A percentile compares a stretch with the other conserved stretches of the same genome.
Conservation (phyloP, 805 yeast genomes). For the Ogataea methanolica region DNA sequence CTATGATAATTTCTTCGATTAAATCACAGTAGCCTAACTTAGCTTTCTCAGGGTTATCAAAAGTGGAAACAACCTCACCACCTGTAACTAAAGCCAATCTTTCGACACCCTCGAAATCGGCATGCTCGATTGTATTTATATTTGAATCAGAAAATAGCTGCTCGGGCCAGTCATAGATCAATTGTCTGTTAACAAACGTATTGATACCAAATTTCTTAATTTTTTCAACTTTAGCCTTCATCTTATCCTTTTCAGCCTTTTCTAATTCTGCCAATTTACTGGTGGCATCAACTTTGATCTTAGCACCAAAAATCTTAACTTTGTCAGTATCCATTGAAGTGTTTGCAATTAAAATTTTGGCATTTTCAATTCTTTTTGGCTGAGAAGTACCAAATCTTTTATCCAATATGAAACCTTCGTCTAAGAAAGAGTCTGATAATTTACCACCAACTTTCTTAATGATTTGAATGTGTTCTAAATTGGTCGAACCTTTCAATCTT, state of each 20-base stretch:
- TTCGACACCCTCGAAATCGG: constrained; percentile 97
- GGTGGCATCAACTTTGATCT: constrained; percentile 93
- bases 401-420: constrained; percentile 91
- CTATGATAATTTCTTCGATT: constrained; percentile 89
- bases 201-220: constrained; percentile 78
- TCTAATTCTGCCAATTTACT: constrained; percentile 91
- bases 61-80: constrained; percentile 96
- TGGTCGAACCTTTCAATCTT: constrained; percentile 80
- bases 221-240: constrained; percentile 84
- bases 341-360: constrained; percentile 86
- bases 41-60: constrained; percentile 85
- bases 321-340: constrained; percentile 97
- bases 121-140: constrained; percentile 93
- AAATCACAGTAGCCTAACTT: constrained; percentile 82
- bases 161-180: constrained; percentile 97
- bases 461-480: constrained; percentile 88
- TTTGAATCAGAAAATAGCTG: constrained; percentile 84
- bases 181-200: constrained; percentile 91
- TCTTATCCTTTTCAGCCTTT: constrained; percentile 89
- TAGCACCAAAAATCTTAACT: constrained; percentile 96
- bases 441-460: constrained; percentile 93
- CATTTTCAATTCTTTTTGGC: constrained; percentile 79
- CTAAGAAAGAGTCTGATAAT: constrained; percentile 85
- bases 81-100: constrained; percentile 95
- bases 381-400: constrained; percentile 93